These are phyloP conservation scores for Botrytis fabae DNA, from an alignment of 2,329 filamentous ascomycete genomes.

Conservation along the genomic window DNA sequence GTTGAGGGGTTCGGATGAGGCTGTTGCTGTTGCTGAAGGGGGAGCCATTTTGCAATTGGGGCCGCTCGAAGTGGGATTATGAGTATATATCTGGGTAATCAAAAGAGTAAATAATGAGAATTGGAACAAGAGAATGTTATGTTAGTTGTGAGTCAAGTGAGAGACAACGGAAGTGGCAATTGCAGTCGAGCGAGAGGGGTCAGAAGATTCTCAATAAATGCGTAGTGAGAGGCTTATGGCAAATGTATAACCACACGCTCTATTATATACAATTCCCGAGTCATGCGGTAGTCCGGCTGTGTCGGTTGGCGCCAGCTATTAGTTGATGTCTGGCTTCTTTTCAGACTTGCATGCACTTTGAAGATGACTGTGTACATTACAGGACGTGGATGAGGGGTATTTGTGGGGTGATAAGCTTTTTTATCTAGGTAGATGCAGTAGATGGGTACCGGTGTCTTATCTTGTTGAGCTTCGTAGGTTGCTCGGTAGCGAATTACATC, in stretches of 20 bases:
- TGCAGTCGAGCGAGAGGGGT: too few species aligned
- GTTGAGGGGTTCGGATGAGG: background rate
- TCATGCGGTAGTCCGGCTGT: background rate
- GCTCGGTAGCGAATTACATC: background rate
- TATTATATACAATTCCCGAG: background rate
- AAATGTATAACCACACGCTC: background rate
- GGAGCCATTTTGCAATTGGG: background rate
- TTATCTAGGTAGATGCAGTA: background rate
- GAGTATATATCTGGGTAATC: background rate
- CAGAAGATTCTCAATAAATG: background rate
- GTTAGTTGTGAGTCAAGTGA: background rate
- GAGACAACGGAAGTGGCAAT: background rate
- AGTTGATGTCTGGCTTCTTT: background rate
- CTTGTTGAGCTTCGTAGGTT: background rate
- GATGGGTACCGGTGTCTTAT: background rate
- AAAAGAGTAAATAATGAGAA: too few species aligned
- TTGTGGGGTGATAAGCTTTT: background rate
- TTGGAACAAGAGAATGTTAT: background rate
- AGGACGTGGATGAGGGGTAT: background rate
- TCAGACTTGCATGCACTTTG: background rate
- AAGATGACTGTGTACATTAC: background rate
- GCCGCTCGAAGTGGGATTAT: background rate
- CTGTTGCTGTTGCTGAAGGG: background rate
- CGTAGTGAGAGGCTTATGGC: background rate
- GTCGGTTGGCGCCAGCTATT: background rate